A percentile compares a stretch with the other conserved stretches of the same genome.
phyloP scores from a whole-genome alignment of 1,139 yeast species.

The Diutina mesorugosa region DNA sequence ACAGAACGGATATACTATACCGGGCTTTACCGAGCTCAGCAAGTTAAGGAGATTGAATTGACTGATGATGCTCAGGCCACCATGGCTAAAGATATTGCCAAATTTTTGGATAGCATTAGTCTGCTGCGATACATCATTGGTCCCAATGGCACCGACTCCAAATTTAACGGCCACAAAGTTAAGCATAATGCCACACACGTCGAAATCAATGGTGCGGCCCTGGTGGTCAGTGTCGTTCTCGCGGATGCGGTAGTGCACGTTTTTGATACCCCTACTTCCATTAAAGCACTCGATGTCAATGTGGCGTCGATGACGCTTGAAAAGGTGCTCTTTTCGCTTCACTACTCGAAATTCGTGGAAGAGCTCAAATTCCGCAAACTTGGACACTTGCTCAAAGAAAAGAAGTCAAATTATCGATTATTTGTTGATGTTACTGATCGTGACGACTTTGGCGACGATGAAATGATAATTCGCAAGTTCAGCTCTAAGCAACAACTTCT shows the following conservation, averaged over 20 bases:
- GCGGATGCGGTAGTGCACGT: conserved; percentile 55
- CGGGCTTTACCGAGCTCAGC: conserved; percentile 13
- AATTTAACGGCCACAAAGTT: background rate
- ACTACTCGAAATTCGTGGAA: conserved; percentile 51
- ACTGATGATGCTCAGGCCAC: background rate
- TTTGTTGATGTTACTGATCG: conserved; percentile 34
- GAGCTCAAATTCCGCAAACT: conserved; percentile 60
- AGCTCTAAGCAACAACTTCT: conserved; percentile 27
- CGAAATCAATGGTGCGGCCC: background rate
- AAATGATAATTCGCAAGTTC: background rate
- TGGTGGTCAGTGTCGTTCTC: conserved; percentile 24
- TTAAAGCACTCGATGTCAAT: conserved; percentile 16
- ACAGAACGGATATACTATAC: conserved; percentile 19
- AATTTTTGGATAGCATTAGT: background rate
- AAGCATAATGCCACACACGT: background rate
- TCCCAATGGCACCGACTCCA: background rate
- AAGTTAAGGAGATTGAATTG: background rate
- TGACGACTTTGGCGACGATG: conserved; percentile 22
- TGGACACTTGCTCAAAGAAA: conserved; percentile 42
- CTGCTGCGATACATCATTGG: background rate
- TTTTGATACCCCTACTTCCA: conserved; percentile 21
- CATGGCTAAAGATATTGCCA: background rate
- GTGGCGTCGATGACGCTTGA: conserved; percentile 46
- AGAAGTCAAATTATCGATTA: conserved; percentile 38
- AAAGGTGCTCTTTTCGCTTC: conserved; percentile 61